A percentile compares a stretch with the other conserved stretches of the same genome.
Conservation (phyloP, 768 basidiomycete species). For the Tephrocybe sp. region DNA sequence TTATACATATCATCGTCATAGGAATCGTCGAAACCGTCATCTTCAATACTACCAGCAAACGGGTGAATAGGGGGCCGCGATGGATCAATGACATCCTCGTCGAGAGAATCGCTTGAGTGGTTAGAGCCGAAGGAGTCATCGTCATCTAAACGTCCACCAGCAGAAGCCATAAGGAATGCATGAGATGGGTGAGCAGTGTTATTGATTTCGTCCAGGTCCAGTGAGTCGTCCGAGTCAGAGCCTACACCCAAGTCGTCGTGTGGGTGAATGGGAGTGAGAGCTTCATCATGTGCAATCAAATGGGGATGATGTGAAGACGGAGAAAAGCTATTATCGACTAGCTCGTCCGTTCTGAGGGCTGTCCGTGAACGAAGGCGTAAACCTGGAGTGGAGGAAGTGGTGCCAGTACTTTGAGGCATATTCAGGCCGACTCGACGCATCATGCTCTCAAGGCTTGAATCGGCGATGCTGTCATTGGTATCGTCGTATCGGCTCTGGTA, state of each 20-base stretch:
- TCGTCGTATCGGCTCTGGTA: constrained; percentile 54
- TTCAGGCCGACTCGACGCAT: constrained; percentile 59
- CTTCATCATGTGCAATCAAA: constrained; percentile 3
- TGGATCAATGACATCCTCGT: constrained; percentile 38
- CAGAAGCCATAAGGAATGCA: constrained; percentile 64
- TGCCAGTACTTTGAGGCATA: constrained; percentile 28
- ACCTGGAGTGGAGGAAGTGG: constrained; percentile 16
- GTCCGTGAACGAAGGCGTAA: constrained; percentile 30
- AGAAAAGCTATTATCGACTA: neutral
- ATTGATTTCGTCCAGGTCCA: constrained; percentile 55
- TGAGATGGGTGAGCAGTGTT: constrained; percentile 65
- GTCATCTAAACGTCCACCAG: constrained; percentile 28
- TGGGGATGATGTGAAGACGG: constrained; percentile 1
- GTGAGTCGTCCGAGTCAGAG: constrained; percentile 60
- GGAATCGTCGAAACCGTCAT: constrained; percentile 48
- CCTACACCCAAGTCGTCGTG: constrained; percentile 37
- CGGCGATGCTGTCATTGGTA: constrained; percentile 44
- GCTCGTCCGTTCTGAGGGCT: constrained; percentile 3
- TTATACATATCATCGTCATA: constrained; percentile 56
- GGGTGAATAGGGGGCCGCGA: constrained; percentile 55
- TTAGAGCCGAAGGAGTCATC: constrained; percentile 53
- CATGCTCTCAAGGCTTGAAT: constrained; percentile 67
- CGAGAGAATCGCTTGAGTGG: constrained; percentile 56
- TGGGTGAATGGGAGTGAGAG: constrained; percentile 9
- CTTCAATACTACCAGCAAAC: constrained; percentile 45